These are phyloP conservation scores for Ajuga chamaepitys DNA, from an alignment of 257 asterid genomes.

Conservation along the genomic window DNA sequence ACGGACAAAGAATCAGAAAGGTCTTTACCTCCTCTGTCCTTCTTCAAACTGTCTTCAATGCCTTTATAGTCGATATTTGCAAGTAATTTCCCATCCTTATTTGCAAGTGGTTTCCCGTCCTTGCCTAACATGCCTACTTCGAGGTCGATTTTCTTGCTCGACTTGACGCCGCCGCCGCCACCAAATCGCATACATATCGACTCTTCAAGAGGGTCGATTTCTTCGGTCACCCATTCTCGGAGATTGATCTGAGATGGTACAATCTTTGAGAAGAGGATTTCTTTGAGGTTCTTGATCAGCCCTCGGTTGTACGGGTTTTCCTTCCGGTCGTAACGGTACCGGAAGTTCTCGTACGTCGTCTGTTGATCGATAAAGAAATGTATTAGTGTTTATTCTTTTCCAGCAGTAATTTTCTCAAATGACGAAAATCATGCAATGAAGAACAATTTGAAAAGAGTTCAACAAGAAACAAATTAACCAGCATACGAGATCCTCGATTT, in stretches of 20 bases:
- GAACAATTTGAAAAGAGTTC: too few species aligned
- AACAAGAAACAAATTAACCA: too few species aligned
- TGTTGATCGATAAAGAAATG: slow-evolving; percentile 16
- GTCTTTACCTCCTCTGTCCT: slow-evolving; percentile 29
- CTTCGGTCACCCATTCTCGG: slow-evolving; percentile 59
- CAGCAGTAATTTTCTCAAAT: too few species aligned
- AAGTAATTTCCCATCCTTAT: too few species aligned
- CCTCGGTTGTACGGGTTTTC: slow-evolving; percentile 68
- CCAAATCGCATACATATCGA: slow-evolving; percentile 31
- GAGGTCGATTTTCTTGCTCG: slow-evolving; percentile 37
- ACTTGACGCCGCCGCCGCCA: slow-evolving; percentile 26
- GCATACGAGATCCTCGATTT: too few species aligned
- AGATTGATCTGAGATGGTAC: slow-evolving; percentile 52
- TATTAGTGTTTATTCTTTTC: neutral
- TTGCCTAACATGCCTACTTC: slow-evolving; percentile 38
- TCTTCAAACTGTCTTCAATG: slow-evolving; percentile 37
- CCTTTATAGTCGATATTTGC: slow-evolving; percentile 40
- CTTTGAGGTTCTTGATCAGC: slow-evolving; percentile 45
- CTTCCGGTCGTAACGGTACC: slow-evolving; percentile 69
- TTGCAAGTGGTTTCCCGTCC: slow-evolving; percentile 30
- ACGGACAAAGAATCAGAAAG: slow-evolving; percentile 27
- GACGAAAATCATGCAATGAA: too few species aligned
- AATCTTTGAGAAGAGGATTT: slow-evolving; percentile 44
- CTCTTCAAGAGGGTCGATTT: slow-evolving; percentile 28
- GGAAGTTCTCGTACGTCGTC: slow-evolving; percentile 84